phyloP scores from a whole-genome alignment of 805 yeast species.

The Suhomyces sp. region DNA sequence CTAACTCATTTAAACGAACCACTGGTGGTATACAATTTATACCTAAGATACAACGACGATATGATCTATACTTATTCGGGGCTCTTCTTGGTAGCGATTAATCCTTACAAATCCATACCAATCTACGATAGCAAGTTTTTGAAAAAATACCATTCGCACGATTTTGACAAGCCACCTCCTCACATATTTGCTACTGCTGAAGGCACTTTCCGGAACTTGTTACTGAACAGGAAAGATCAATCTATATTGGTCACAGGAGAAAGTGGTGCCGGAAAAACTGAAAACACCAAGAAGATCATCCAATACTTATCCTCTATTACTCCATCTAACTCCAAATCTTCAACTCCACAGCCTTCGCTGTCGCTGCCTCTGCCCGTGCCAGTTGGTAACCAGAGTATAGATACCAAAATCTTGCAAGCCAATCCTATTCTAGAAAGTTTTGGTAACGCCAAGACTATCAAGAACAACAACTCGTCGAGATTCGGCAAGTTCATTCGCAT shows the following conservation, averaged over 20 bases:
- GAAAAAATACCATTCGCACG: constrained; percentile 47
- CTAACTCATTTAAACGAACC: constrained; percentile 93
- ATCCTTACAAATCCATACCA: constrained; percentile 77
- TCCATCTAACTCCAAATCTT: constrained; percentile 19
- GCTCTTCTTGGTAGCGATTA: constrained; percentile 88
- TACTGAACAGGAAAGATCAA: constrained; percentile 71
- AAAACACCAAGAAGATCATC: constrained; percentile 90
- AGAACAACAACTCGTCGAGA: constrained; percentile 92
- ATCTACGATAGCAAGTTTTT: constrained; percentile 65
- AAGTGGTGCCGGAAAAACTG: constrained; percentile 98
- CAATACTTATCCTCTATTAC: constrained; percentile 86
- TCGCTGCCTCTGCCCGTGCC: constrained; percentile 7
- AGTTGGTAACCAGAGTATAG: constrained; percentile 45
- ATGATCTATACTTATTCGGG: constrained; percentile 93
- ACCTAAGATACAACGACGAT: constrained; percentile 72
- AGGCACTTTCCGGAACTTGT: constrained; percentile 73
- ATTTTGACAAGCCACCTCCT: constrained; percentile 52
- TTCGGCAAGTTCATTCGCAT: constrained; percentile 95
- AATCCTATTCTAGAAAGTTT: constrained; percentile 94
- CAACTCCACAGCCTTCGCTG: constrained; percentile 1
- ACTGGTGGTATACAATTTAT: constrained; percentile 83
- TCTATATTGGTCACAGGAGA: constrained; percentile 97
- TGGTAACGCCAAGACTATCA: constrained; percentile 94
- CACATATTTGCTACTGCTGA: constrained; percentile 92
- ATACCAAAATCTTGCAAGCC: constrained; percentile 83